A percentile compares a stretch with the other conserved stretches of the same genome.
These are phyloP conservation scores for Fusarium avenaceum DNA, from an alignment of 2,329 filamentous ascomycete genomes.

Conservation along the genomic window DNA sequence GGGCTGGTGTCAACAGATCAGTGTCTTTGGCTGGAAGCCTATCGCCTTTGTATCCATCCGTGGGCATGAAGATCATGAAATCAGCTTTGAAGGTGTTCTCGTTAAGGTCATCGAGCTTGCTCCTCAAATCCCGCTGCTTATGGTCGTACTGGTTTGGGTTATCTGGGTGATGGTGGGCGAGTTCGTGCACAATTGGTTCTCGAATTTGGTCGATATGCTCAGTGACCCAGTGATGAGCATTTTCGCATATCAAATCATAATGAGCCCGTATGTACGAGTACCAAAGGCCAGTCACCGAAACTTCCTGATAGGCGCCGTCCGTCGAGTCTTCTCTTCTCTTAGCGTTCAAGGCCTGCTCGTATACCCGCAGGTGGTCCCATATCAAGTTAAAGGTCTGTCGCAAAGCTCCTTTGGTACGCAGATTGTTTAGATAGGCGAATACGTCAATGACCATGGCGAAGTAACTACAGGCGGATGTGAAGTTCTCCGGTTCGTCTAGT, in stretches of 20 bases:
- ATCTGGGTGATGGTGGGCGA: slow-evolving; percentile 12
- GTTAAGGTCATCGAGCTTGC: slow-evolving; percentile 45
- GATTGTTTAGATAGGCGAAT: slow-evolving; percentile 49
- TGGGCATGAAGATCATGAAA: slow-evolving; percentile 46
- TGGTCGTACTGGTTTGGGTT: neutral
- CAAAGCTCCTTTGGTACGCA: slow-evolving; percentile 33
- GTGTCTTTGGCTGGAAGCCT: slow-evolving; percentile 26
- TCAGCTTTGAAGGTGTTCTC: slow-evolving; percentile 45
- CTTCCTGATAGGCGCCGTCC: neutral
- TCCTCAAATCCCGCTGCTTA: slow-evolving; percentile 35
- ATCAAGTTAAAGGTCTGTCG: slow-evolving; percentile 49
- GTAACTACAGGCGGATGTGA: slow-evolving; percentile 45
- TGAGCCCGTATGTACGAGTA: slow-evolving; percentile 45
- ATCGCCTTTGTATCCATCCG: slow-evolving; percentile 49
- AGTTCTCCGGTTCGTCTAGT: slow-evolving; percentile 43
- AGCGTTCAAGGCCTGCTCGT: slow-evolving; percentile 47
- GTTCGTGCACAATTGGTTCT: slow-evolving; percentile 23
- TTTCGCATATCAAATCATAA: slow-evolving; percentile 38
- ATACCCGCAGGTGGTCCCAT: slow-evolving; percentile 42
- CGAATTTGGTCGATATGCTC: slow-evolving; percentile 43
- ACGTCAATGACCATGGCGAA: slow-evolving; percentile 42
- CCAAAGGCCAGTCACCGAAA: slow-evolving; percentile 44
- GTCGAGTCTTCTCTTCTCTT: slow-evolving; percentile 10
- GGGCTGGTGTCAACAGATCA: slow-evolving; percentile 1
- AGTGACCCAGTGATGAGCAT: slow-evolving; percentile 48